Conservation (phyloP, 2,329 filamentous ascomycete species). For the Fusarium drepaniforme region DNA sequence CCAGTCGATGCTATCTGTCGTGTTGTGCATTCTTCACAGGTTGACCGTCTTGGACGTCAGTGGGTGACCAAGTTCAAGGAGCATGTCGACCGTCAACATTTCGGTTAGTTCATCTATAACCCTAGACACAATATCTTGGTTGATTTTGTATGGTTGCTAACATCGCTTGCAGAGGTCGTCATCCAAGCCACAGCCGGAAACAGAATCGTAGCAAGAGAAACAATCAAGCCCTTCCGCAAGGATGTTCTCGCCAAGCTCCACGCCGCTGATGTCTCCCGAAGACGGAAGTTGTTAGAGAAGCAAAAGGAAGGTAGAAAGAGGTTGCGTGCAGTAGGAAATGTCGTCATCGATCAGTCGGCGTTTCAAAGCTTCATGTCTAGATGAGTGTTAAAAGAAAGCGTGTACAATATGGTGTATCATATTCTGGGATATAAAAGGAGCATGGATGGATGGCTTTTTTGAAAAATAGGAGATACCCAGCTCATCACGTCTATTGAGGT, state of each 20-base stretch:
- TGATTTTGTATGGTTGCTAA: background rate
- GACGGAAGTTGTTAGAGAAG: slow-evolving; percentile 91
- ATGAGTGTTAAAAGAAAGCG: slow-evolving; percentile 50
- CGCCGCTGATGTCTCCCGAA: slow-evolving; percentile 85
- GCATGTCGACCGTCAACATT: slow-evolving; percentile 96
- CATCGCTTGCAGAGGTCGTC: slow-evolving; percentile 74
- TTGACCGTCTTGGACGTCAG: slow-evolving; percentile 81
- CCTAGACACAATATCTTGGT: background rate
- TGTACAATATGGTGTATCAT: slow-evolving; percentile 36
- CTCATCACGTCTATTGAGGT: slow-evolving; percentile 3
- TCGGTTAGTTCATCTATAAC: slow-evolving; percentile 58
- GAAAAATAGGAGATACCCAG: slow-evolving; percentile 19
- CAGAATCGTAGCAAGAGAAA: slow-evolving; percentile 89
- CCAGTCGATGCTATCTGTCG: slow-evolving; percentile 96
- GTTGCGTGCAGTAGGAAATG: slow-evolving; percentile 86
- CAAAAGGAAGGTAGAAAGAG: slow-evolving; percentile 96
- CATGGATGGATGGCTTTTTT: slow-evolving; percentile 2
- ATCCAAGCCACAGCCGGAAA: slow-evolving; percentile 92
- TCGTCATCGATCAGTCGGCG: slow-evolving; percentile 94
- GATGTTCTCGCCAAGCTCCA: slow-evolving; percentile 95
- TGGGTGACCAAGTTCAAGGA: slow-evolving; percentile 99
- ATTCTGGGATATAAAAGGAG: slow-evolving; percentile 8
- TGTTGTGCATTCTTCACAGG: slow-evolving; percentile 86
- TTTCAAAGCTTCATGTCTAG: slow-evolving; percentile 96
- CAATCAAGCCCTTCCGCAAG: slow-evolving; percentile 95